Conservation (phyloP, 202 grass and related monocot genomes). For the Miscanthus sacchariflorus region DNA sequence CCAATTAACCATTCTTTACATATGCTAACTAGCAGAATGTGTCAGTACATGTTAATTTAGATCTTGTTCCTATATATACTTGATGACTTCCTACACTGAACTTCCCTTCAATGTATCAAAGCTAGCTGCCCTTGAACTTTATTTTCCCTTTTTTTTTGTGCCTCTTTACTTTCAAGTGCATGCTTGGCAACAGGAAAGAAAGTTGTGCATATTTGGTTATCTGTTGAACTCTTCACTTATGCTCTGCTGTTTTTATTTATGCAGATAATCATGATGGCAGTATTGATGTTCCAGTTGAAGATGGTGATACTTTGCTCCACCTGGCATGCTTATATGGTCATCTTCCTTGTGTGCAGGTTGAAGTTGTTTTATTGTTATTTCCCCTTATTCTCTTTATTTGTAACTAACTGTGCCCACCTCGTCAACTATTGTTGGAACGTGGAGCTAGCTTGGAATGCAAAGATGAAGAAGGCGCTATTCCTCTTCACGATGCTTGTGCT, state of each 20-base stretch:
- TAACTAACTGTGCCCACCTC: constrained; percentile 34
- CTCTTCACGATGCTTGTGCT: constrained; percentile 98
- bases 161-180: constrained; percentile 22
- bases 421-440: constrained; percentile 72
- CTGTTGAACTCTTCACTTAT: constrained; percentile 5
- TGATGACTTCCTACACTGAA: background rate
- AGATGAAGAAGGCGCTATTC: constrained; percentile 97
- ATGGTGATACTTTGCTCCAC: constrained; percentile 96
- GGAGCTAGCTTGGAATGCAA: constrained; percentile 88
- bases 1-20: background rate
- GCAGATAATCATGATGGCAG: constrained; percentile 72
- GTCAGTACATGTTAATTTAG: background rate
- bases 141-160: background rate
- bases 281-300: constrained; percentile 98
- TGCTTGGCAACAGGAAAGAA: background rate
- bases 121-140: background rate
- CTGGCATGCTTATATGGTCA: constrained; percentile 96
- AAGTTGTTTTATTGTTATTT: constrained; percentile 3
- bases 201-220: constrained; percentile 18
- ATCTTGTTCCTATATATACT: constrained; percentile 1
- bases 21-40: background rate
- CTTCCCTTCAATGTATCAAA: background rate
- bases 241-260: constrained; percentile 4
- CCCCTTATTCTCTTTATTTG: background rate
- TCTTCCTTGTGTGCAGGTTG: constrained; percentile 93